phyloP scores from a whole-genome alignment of 345 rosid species.

The Triadica sebifera region DNA sequence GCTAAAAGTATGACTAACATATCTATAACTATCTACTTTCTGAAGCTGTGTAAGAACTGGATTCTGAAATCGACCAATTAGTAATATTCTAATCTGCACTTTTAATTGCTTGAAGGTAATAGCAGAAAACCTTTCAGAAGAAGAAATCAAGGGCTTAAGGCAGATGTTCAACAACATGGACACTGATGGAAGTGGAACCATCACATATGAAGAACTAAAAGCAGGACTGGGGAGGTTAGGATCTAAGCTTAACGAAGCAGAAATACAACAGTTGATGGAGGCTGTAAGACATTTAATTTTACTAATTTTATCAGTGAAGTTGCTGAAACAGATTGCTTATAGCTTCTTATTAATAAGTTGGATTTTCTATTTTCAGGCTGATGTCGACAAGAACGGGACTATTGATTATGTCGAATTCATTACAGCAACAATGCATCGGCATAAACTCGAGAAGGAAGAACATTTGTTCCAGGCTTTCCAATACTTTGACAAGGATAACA shows the following conservation, averaged over 20 bases:
- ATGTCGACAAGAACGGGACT: slow-evolving; percentile 26
- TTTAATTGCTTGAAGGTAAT: slow-evolving; percentile 21
- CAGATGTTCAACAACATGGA: slow-evolving; percentile 38
- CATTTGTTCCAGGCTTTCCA: slow-evolving; percentile 30
- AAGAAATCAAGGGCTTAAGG: slow-evolving; percentile 34
- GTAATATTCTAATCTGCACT: not conserved
- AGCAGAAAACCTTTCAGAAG: slow-evolving; percentile 31
- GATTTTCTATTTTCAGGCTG: slow-evolving; percentile 22
- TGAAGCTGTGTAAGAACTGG: no score
- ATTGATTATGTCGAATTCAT: slow-evolving; percentile 31
- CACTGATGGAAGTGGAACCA: slow-evolving; percentile 35
- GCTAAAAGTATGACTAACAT: slow-evolving; percentile 12
- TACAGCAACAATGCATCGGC: slow-evolving; percentile 32
- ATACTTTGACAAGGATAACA: slow-evolving; percentile 28
- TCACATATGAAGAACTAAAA: slow-evolving; percentile 39
- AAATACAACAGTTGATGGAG: slow-evolving; percentile 34
- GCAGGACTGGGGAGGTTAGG: slow-evolving; percentile 29
- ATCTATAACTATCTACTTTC: no score
- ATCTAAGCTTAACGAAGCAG: slow-evolving; percentile 29
- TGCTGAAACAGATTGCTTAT: no score
- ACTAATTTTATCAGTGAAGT: no score
- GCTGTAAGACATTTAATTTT: slow-evolving; percentile 23
- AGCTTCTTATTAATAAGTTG: not conserved
- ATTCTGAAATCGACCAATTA: no score
- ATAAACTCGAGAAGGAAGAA: slow-evolving; percentile 33